These are phyloP conservation scores for Penicillium vulpinum DNA, from an alignment of 2,329 filamentous ascomycete genomes.

Conservation along the genomic window DNA sequence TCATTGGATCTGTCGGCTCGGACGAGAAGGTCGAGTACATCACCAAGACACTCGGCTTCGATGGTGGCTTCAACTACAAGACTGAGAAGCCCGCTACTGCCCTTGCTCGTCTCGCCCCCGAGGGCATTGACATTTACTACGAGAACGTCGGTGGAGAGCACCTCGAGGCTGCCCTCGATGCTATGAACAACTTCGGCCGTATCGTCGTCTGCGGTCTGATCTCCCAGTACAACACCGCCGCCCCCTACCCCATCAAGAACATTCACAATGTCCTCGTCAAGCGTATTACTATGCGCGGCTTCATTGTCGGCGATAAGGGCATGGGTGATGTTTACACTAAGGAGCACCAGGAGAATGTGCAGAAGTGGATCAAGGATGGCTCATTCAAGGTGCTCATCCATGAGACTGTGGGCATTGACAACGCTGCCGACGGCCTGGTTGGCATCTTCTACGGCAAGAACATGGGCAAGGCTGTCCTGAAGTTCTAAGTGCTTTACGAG, in stretches of 20 bases:
- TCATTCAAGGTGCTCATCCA: constrained; percentile 69
- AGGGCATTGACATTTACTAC: constrained; percentile 81
- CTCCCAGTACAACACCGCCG: constrained; percentile 72
- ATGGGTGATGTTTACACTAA: constrained; percentile 66
- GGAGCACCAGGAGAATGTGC: constrained; percentile 74
- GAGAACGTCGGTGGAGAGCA: constrained; percentile 79
- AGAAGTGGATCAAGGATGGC: constrained; percentile 74
- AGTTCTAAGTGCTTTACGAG: constrained; percentile 52
- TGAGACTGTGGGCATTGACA: constrained; percentile 74
- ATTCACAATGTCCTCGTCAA: constrained; percentile 65
- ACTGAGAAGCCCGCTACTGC: constrained; percentile 70
- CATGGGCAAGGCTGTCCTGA: constrained; percentile 81
- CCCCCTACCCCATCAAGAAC: constrained; percentile 68
- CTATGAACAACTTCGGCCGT: constrained; percentile 65
- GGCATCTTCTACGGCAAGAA: constrained; percentile 77
- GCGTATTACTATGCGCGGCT: constrained; percentile 68
- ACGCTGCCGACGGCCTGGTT: constrained; percentile 70
- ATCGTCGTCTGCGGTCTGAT: constrained; percentile 70
- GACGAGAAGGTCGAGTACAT: constrained; percentile 80
- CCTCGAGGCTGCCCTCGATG: constrained; percentile 65
- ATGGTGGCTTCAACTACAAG: constrained; percentile 84
- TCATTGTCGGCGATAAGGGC: constrained; percentile 67
- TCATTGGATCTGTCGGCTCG: constrained; percentile 77
- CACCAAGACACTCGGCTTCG: constrained; percentile 67
- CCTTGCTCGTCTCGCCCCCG: constrained; percentile 67